Conservation (phyloP, 2,329 filamentous ascomycete species). For the Thelonectria olida region DNA sequence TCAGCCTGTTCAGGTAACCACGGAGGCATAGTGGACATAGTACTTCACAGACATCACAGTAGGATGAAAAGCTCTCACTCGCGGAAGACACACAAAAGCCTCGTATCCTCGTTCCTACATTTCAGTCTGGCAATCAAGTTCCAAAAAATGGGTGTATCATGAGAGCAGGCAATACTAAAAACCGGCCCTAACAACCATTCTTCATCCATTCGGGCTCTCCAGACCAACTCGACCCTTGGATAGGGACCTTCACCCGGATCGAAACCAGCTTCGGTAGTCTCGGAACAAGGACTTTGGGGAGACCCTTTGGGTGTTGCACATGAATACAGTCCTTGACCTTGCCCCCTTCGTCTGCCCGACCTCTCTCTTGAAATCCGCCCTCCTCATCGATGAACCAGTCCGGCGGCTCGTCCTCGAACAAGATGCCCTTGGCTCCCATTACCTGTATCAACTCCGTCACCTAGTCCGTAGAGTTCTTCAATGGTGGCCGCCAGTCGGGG, state of each 20-base stretch:
- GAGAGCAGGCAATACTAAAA: too few relatives aligned
- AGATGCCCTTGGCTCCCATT: slow-evolving; percentile 19
- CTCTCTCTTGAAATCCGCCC: slow-evolving; percentile 31
- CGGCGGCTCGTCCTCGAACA: slow-evolving; percentile 30
- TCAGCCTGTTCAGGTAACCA: too few relatives aligned
- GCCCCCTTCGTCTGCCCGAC: slow-evolving; percentile 8
- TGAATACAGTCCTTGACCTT: slow-evolving; percentile 24
- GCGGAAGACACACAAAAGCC: too few relatives aligned
- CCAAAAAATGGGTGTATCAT: too few relatives aligned
- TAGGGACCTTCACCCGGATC: neutral
- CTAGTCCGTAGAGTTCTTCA: slow-evolving; percentile 31
- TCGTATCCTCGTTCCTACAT: too few relatives aligned
- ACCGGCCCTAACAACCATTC: too few relatives aligned
- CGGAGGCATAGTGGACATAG: too few relatives aligned
- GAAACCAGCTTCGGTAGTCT: slow-evolving; percentile 2
- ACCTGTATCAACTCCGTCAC: slow-evolving; percentile 26
- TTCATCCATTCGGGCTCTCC: neutral
- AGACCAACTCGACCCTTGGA: neutral
- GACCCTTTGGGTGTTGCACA: neutral
- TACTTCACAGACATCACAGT: too few relatives aligned
- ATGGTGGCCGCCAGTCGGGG: neutral
- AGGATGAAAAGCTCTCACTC: too few relatives aligned
- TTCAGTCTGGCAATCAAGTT: too few relatives aligned
- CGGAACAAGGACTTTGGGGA: slow-evolving; percentile 1
- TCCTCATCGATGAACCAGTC: slow-evolving; percentile 37